Evolutionary conservation across 2,329 filamentous ascomycete genomes (phyloP).

Genomic region (Aspergillus sp.): DNA sequence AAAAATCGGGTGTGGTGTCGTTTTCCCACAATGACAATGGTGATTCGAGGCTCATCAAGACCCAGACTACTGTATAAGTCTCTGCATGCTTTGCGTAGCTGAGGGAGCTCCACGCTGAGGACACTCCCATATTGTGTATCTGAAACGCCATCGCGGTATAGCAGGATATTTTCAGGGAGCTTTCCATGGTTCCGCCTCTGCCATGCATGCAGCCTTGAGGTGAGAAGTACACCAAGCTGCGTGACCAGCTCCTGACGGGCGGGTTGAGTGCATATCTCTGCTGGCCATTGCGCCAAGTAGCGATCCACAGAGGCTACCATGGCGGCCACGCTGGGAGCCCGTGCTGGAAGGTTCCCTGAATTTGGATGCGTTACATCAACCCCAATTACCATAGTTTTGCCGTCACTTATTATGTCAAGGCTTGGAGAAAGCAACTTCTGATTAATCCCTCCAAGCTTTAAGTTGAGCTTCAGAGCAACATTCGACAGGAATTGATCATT

Average conservation of each 20-base stretch:
- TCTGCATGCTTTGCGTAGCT: conserved; percentile 58
- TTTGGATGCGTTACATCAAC: conserved; percentile 89
- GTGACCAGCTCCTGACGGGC: conserved; percentile 67
- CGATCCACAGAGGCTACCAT: conserved; percentile 73
- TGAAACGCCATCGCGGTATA: conserved; percentile 86
- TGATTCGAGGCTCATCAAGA: conserved; percentile 60
- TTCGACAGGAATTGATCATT: conserved; percentile 44
- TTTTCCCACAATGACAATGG: conserved; percentile 79
- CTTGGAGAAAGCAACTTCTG: conserved; percentile 58
- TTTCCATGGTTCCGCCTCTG: conserved; percentile 52
- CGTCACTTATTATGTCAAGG: conserved; percentile 59
- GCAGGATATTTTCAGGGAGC: conserved; percentile 71
- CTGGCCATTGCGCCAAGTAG: conserved; percentile 55
- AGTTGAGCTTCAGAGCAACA: conserved; percentile 73
- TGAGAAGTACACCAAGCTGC: conserved; percentile 61
- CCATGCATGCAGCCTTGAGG: conserved; percentile 66
- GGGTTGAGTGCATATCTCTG: conserved; percentile 21
- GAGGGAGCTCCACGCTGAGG: conserved; percentile 62
- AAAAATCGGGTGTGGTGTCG: conserved; percentile 85
- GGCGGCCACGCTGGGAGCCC: conserved; percentile 72
- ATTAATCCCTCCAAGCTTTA: conserved; percentile 74
- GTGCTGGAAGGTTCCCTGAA: conserved; percentile 52
- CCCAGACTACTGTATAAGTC: conserved; percentile 49
- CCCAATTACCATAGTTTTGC: conserved; percentile 79
- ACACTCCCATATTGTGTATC: conserved; percentile 76